Percentiles rank a stretch among this genome's conserved stretches.
Conservation (phyloP, 73 alveolate genomes). For the Paramecium tetraurelia region DNA sequence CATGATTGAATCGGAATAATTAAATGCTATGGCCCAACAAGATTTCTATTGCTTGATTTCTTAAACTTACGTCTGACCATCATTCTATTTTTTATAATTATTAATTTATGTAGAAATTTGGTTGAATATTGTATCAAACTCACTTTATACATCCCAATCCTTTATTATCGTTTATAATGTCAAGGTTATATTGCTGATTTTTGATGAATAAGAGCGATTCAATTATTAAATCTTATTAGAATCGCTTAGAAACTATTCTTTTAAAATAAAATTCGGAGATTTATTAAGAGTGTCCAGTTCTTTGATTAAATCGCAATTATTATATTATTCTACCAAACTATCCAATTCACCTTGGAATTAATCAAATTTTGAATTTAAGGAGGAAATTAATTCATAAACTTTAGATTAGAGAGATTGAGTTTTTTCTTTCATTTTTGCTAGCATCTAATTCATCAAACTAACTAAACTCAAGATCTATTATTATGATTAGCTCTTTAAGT, state of each 20-base stretch:
- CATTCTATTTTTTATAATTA: not conserved
- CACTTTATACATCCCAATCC: not conserved
- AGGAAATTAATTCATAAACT: not conserved
- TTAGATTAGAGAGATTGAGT: not conserved
- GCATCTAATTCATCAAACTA: not conserved
- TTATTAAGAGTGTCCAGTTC: not conserved
- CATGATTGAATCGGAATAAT: not conserved
- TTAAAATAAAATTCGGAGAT: not conserved
- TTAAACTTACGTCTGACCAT: not conserved
- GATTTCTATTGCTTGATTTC: not conserved
- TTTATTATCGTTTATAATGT: not conserved
- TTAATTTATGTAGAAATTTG: not conserved
- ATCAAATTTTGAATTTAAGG: not conserved
- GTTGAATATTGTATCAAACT: not conserved
- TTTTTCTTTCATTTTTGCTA: not conserved
- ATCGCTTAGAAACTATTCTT: not conserved
- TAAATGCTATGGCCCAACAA: not conserved
- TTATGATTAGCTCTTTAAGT: not conserved
- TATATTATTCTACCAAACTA: not conserved
- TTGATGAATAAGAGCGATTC: not conserved
- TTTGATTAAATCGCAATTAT: not conserved
- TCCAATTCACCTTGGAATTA: not conserved
- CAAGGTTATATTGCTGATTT: not conserved
- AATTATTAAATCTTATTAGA: not conserved
- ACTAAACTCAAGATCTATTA: not conserved